phyloP scores from a whole-genome alignment of 1,284 basidiomycete species.

The Apiotrichum veenhuisii region DNA sequence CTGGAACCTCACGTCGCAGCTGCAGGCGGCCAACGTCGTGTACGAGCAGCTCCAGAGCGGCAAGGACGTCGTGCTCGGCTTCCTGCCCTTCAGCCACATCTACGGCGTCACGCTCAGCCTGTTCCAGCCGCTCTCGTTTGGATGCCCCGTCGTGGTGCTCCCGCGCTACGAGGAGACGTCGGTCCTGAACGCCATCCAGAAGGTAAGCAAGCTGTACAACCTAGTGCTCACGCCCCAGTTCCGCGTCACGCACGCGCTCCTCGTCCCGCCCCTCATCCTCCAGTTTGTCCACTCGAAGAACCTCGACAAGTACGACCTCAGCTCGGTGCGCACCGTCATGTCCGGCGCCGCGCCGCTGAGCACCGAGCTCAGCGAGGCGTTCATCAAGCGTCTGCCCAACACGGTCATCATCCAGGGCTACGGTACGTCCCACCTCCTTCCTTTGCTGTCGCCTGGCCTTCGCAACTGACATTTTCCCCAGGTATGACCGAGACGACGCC shows the following conservation, averaged over 20 bases:
- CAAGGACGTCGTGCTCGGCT: conserved; percentile 14
- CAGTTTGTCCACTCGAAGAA: conserved; percentile 52
- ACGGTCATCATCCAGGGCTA: not conserved
- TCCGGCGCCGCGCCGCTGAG: conserved; percentile 82
- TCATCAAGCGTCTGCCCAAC: conserved; percentile 24
- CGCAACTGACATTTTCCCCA: conserved; percentile 34
- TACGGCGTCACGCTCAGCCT: conserved; percentile 52
- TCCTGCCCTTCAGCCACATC: conserved; percentile 19
- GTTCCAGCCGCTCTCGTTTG: conserved; percentile 59
- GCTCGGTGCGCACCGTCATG: conserved; percentile 59
- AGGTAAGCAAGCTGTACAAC: conserved; percentile 41
- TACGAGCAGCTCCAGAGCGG: conserved; percentile 10
- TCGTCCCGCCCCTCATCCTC: conserved; percentile 83
- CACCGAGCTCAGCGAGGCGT: conserved; percentile 31
- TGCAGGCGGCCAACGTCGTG: conserved; percentile 13
- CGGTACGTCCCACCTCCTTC: not conserved
- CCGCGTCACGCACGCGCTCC: conserved; percentile 59
- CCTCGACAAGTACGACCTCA: conserved; percentile 66
- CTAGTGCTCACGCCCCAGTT: conserved; percentile 53
- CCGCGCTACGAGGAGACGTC: conserved; percentile 57
- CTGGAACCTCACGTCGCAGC: conserved; percentile 56
- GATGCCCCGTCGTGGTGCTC: conserved; percentile 64
- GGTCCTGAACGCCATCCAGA: conserved; percentile 67
- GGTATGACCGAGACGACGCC: conserved; percentile 53
- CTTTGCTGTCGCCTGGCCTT: not conserved